Percentiles rank a stretch among this genome's conserved stretches.
These are phyloP conservation scores for Malbranchea cinnamomea DNA, from an alignment of 2,329 filamentous ascomycete species.

Conservation along the genomic window DNA sequence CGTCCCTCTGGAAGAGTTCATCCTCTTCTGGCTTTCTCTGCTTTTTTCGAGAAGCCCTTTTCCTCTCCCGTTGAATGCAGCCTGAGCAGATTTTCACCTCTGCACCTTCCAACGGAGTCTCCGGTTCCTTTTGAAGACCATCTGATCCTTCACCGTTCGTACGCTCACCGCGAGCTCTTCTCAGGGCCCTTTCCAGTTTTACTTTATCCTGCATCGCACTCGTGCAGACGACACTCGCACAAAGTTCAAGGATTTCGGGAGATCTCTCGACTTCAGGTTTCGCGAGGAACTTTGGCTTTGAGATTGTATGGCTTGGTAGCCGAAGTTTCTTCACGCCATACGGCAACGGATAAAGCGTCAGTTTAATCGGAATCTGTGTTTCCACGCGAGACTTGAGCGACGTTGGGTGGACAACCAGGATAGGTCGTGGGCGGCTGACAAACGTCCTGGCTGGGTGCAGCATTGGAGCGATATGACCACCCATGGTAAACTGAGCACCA, in stretches of 20 bases:
- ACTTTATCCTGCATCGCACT: conserved; percentile 71
- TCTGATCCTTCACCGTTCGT: conserved; percentile 29
- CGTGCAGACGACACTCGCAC: conserved; percentile 74
- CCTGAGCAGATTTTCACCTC: conserved; percentile 81
- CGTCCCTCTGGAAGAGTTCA: conserved; percentile 67
- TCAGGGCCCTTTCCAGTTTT: conserved; percentile 51
- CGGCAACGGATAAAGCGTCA: conserved; percentile 64
- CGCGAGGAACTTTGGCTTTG: conserved; percentile 78
- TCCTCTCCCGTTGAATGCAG: conserved; percentile 85
- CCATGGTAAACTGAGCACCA: conserved; percentile 7
- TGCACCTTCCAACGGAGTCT: conserved; percentile 72
- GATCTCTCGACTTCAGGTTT: conserved; percentile 52
- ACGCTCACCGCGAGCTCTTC: conserved; percentile 35
- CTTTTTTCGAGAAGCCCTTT: conserved; percentile 84
- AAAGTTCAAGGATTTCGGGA: conserved; percentile 63
- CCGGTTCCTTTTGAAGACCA: conserved; percentile 46
- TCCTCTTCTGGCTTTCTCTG: conserved; percentile 87
- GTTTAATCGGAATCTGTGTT: conserved; percentile 81
- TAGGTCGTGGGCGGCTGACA: conserved; percentile 23
- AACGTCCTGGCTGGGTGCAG: conserved; percentile 16
- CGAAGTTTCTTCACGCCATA: conserved; percentile 64
- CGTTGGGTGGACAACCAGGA: conserved; percentile 48
- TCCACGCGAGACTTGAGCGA: conserved; percentile 82
- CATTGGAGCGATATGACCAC: conserved; percentile 16
- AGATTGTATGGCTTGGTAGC: conserved; percentile 78